Evolutionary conservation across 2,329 filamentous ascomycete species (phyloP), one percentile per base, ranked within the genome.

Genomic region (Cladosporium phlei): DNA sequence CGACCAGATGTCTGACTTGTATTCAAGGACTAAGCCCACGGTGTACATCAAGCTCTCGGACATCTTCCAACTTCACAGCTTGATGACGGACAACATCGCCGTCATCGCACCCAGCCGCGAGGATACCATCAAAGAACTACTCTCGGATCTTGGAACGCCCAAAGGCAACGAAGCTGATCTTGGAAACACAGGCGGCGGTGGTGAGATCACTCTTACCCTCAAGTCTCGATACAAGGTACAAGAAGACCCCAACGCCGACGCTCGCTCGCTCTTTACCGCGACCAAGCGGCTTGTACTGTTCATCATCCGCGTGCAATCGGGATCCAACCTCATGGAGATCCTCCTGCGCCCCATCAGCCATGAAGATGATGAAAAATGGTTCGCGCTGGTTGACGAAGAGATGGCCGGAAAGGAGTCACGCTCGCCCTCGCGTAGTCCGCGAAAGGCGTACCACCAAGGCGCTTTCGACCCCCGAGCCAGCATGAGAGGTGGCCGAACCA

Each of bases 11-110:
- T 97, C 96, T 64, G 93, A 98, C 62, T 77, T 98, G 5, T 97
- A 97, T 63, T 87, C 91, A 47, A 90, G 94, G 66, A 93, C 89
- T 54, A 95, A 95, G 68, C 93, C 93, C 5, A 97, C 91, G 0
- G 76, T 98, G n/a, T 98, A 97, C 72, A 95, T 98, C 73, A 98
- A 98, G 71, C 91, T 98, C 80, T 80, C 86, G 12, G 93, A 98
- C 65, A 90, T 98, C 48, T 97, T 98, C 65, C 87, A 91, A 38
- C 91, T 98, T 49, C 94, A 98, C 69, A 88, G 85, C 53, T 77
- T 97, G 17, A 79, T 97, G 46, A 83, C 88, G 3, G 76, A 83
- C 19, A 88, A 97, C 57, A 79, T 96, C 38, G 73, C 82, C 4
- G 75, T 75, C 48, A 82, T 97, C 51, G 94, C 88, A 58, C 85